Conservation (phyloP, 164 flowering plant genomes). For the Litsea cubeba region DNA sequence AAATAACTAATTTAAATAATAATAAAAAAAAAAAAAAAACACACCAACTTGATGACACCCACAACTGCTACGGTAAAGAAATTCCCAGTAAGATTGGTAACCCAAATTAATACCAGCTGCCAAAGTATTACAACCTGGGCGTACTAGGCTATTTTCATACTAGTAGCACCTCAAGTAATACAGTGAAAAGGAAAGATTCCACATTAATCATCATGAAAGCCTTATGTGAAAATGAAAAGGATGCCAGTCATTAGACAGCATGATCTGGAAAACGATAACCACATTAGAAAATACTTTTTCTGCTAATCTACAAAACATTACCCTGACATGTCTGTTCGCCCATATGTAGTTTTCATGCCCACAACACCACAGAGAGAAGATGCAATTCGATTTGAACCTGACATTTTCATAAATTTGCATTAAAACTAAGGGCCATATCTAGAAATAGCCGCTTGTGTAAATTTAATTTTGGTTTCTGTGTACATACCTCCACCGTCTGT, state of each 20-base stretch:
- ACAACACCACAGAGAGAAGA: constrained; percentile 96
- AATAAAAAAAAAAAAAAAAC: no score
- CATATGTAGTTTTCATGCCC: constrained; percentile 84
- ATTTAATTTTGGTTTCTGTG: constrained; percentile 3
- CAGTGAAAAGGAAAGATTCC: no score
- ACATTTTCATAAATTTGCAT: constrained; percentile 9
- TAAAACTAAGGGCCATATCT: neutral
- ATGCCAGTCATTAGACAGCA: constrained; percentile 1
- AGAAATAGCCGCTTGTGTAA: neutral
- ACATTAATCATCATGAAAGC: no score
- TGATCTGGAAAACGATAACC: neutral
- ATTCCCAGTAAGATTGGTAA: no score
- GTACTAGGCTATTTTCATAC: no score
- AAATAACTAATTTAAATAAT: no score
- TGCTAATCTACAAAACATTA: constrained; percentile 7
- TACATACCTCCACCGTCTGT: constrained; percentile 94
- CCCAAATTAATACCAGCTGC: no score
- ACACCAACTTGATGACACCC: no score
- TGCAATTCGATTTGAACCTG: constrained; percentile 95
- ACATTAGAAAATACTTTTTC: neutral
- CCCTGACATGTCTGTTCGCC: constrained; percentile 51
- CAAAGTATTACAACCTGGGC: no score
- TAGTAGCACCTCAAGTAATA: no score
- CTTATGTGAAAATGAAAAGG: neutral
- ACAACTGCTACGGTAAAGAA: no score